Percentiles rank a stretch among this genome's conserved stretches.
These are phyloP conservation scores for Nelumbo lutea DNA, from an alignment of 164 flowering plant species.

Conservation along the genomic window DNA sequence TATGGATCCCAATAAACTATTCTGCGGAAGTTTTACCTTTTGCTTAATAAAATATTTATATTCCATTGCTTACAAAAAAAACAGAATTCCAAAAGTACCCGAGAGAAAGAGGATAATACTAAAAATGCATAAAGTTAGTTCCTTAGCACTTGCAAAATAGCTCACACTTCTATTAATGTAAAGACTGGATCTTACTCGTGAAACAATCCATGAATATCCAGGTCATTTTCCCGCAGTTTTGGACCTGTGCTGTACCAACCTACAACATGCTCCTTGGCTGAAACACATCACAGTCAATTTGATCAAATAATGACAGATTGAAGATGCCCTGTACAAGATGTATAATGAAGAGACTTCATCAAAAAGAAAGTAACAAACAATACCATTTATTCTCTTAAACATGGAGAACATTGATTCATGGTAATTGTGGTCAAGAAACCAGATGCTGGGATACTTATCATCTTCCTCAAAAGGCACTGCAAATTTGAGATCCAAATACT, in stretches of 20 bases:
- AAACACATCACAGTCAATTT: conserved; percentile 13
- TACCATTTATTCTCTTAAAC: conserved; percentile 99
- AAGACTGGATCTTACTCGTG: conserved; percentile 54
- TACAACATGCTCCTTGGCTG: conserved; percentile 99
- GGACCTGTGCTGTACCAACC: conserved; percentile 99
- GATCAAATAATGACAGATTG: neutral
- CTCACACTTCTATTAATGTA: neutral
- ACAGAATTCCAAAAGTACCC: no score
- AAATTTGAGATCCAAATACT: conserved; percentile 11
- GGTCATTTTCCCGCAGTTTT: conserved; percentile 86
- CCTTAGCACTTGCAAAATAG: neutral
- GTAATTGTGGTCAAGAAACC: conserved; percentile 98
- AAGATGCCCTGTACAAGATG: neutral
- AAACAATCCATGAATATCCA: conserved; percentile 72
- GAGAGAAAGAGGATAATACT: no score
- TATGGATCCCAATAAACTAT: no score
- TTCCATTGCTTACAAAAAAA: no score
- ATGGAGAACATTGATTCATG: conserved; percentile 97
- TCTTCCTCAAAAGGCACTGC: conserved; percentile 99
- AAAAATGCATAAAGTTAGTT: neutral
- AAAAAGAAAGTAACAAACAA: neutral
- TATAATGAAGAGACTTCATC: neutral
- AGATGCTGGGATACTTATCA: conserved; percentile 87
- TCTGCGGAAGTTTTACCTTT: no score
- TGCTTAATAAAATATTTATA: no score